A percentile compares a stretch with the other conserved stretches of the same genome.
Conservation (phyloP, 2,329 filamentous ascomycete genomes). For the Beauveria varroae region DNA sequence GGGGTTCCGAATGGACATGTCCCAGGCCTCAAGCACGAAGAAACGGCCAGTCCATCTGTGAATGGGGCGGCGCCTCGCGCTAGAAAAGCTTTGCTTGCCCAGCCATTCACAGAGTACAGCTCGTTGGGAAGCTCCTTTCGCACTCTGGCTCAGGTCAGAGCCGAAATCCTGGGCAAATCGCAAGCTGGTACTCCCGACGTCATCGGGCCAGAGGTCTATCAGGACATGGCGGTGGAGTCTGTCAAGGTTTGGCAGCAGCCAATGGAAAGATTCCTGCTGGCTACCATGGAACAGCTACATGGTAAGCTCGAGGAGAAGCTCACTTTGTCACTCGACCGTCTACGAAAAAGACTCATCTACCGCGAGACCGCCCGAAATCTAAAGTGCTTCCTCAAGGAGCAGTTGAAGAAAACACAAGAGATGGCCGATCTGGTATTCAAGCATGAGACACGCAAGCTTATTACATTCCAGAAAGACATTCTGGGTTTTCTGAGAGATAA, state of each 20-base stretch:
- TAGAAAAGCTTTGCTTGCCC: constrained; percentile 17
- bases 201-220: constrained; percentile 52
- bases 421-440: constrained; percentile 39
- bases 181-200: constrained; percentile 51
- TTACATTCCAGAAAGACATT: constrained; percentile 50
- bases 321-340: constrained; percentile 35
- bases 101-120: constrained; percentile 33
- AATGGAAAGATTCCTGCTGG: constrained; percentile 38
- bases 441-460: constrained; percentile 47
- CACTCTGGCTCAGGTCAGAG: constrained; percentile 43
- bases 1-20: constrained; percentile 8
- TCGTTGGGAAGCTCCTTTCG: constrained; percentile 33
- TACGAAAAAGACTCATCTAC: constrained; percentile 44
- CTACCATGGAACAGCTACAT: constrained; percentile 42
- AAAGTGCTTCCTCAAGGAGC: constrained; percentile 34
- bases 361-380: constrained; percentile 37
- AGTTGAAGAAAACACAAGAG: constrained; percentile 26
- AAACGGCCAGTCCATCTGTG: constrained; percentile 16
- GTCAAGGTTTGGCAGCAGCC: constrained; percentile 52
- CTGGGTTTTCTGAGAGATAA: constrained; percentile 32
- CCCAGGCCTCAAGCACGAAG: constrained; percentile 30
- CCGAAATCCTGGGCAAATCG: constrained; percentile 46
- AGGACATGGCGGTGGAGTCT: constrained; percentile 48
- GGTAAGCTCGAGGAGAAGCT: constrained; percentile 40
- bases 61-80: constrained; percentile 16